Evolutionary conservation across 2,329 filamentous ascomycete genomes (phyloP), one percentile per base, ranked within the genome.

Genomic region (Chrysoporthe austroafricana): DNA sequence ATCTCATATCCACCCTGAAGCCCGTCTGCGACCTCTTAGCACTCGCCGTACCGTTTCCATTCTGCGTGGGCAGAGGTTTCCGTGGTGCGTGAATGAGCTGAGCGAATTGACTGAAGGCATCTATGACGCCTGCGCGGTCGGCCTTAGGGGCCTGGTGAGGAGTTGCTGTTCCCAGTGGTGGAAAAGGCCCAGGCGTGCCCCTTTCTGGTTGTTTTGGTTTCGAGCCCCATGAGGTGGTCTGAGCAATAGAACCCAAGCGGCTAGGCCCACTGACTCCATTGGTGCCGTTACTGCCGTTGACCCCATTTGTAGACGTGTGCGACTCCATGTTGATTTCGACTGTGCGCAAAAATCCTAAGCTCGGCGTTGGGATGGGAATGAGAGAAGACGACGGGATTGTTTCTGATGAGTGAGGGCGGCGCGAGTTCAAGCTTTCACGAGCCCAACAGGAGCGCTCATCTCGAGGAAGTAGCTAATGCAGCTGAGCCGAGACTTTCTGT

Each of bases 1-100:
- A 78, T 70, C 82, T 86, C 61, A 92, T 71, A 72, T 92, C 90
- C 61, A 84, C 77, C 69, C 81, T 79, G 46, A 90, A 72, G 1
- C 84, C 82, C 0, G 84, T 84, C 16, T 84, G 82, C 71, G 81
- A 80, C n/a, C 79, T 79, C 1, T 81, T 76, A 8, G 75, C 73
- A 4, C 83, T 78, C 66, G 89, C 90, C 2, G 85, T 84, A n/a
- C 88, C 88, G 74, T 90, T 85, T 36, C 89, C 88, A 64, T 82
- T 84, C 72, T 90, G 83, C 1, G 81, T 87, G 0, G 90, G 89
- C 43, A 91, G 77, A 11, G 90, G 89, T n/a, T 86, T 80, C 67
- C 82, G 82, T 1, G 88, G 87, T 4, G 87, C 84, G 64, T 79
- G 73, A 48, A 80, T 73, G 21, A 80, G 68, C 57, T 80, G 78